These are phyloP conservation scores for Cercis canadensis DNA, from an alignment of 306 rosid genomes.

Conservation along the genomic window DNA sequence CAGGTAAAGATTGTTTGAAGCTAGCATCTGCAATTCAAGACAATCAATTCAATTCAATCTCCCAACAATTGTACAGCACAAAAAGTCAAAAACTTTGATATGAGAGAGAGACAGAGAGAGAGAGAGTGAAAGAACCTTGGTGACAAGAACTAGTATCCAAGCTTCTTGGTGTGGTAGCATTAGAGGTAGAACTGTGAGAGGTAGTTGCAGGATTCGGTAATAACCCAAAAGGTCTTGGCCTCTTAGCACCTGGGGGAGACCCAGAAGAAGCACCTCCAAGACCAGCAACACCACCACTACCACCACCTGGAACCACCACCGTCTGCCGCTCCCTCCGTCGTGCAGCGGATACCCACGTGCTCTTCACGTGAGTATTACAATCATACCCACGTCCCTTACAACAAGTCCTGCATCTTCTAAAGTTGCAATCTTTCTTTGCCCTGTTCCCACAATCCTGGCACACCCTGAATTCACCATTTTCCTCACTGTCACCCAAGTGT, in stretches of 20 bases:
- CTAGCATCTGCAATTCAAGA: conserved; percentile 58
- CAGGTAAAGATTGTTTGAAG: conserved; percentile 65
- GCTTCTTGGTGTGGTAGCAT: conserved; percentile 56
- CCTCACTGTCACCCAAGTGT: conserved; percentile 31
- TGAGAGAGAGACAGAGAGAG: background rate
- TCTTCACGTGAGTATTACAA: conserved; percentile 77
- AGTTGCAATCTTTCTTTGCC: conserved; percentile 79
- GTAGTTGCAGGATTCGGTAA: conserved; percentile 50
- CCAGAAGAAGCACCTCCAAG: conserved; percentile 43
- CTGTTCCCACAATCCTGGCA: conserved; percentile 86
- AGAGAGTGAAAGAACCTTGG: conserved; percentile 53
- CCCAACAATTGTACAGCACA: too few relatives aligned
- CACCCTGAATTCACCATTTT: conserved; percentile 43
- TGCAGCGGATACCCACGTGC: conserved; percentile 82
- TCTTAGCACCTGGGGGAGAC: conserved; percentile 64
- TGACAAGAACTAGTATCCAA: conserved; percentile 53
- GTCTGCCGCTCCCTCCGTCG: conserved; percentile 62
- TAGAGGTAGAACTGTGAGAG: conserved; percentile 65
- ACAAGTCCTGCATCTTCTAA: conserved; percentile 78
- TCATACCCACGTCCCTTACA: conserved; percentile 75
- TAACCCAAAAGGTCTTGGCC: conserved; percentile 51
- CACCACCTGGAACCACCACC: conserved; percentile 32
- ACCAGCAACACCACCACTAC: conserved; percentile 5
- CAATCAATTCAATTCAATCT: too few relatives aligned
- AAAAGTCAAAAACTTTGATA: background rate